Percentiles rank a stretch among this genome's conserved stretches.
phyloP scores from a whole-genome alignment of 169 alveolate genomes.

The Pseudocohnilembus persalinus region DNA sequence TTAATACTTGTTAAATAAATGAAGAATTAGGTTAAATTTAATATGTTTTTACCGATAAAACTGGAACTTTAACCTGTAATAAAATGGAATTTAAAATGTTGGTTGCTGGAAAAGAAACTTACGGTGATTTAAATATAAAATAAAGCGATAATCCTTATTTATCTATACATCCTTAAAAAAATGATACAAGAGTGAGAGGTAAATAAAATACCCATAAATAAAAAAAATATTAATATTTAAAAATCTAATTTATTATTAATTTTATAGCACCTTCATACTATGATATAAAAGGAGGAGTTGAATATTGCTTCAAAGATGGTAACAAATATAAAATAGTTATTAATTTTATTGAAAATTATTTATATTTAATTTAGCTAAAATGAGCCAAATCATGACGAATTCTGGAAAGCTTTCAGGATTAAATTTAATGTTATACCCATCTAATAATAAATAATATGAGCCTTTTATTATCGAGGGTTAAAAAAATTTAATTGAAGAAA shows the following conservation, averaged over 20 bases:
- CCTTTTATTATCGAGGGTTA: constrained; percentile 3
- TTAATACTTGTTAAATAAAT: constrained; percentile 65
- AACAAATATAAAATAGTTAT: not conserved
- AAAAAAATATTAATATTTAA: constrained; percentile 25
- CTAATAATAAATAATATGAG: not conserved
- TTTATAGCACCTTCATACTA: constrained; percentile 4
- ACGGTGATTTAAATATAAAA: constrained; percentile 57
- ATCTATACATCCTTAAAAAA: not conserved
- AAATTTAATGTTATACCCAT: constrained; percentile 4
- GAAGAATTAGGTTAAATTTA: constrained; percentile 88
- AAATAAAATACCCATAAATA: constrained; percentile 2
- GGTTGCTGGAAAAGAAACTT: constrained; percentile 69
- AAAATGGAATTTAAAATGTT: constrained; percentile 85
- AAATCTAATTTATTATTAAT: not conserved
- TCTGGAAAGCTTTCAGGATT: not conserved
- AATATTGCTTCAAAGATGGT: constrained; percentile 11
- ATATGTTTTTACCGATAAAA: constrained; percentile 86
- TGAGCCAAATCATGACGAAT: not conserved
- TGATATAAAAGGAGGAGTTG: constrained; percentile 11
- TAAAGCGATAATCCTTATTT: not conserved
- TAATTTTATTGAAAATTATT: not conserved
- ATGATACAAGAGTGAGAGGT: constrained; percentile 24
- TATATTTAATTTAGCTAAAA: not conserved
- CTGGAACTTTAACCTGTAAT: constrained; percentile 90
- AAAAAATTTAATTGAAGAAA: constrained; percentile 45